A percentile compares a stretch with the other conserved stretches of the same genome.
Evolutionary conservation across 192 early-diverging fungal genomes (phyloP).

Genomic region (Dispira simplex): DNA sequence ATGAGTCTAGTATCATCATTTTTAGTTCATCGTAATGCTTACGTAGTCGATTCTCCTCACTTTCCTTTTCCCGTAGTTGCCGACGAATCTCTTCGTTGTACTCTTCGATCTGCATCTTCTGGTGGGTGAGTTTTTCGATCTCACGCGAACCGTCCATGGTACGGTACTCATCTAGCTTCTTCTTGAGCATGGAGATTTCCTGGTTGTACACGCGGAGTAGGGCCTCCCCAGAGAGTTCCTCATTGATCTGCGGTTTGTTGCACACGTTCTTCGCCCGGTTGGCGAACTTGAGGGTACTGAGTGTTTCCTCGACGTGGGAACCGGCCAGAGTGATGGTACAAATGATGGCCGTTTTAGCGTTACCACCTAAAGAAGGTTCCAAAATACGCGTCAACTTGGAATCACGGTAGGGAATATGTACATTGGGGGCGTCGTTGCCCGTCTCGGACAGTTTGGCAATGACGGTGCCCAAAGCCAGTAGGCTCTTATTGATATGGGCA

Average conservation of each 20-base stretch:
- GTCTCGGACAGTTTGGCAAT: slow-evolving; percentile 79
- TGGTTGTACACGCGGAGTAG: slow-evolving; percentile 23
- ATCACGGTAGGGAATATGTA: slow-evolving; percentile 92
- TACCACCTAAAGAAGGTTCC: slow-evolving; percentile 82
- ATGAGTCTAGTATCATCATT: slow-evolving; percentile 18
- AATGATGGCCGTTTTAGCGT: slow-evolving; percentile 77
- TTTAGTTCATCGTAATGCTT: slow-evolving; percentile 24
- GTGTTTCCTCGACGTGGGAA: slow-evolving; percentile 67
- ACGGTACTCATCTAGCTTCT: slow-evolving; percentile 24
- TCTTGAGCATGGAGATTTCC: slow-evolving; percentile 26
- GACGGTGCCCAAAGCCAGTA: slow-evolving; percentile 83
- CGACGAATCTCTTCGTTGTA: slow-evolving; percentile 27
- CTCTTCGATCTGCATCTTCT: slow-evolving; percentile 27
- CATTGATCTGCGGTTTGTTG: slow-evolving; percentile 69
- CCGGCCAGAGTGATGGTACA: slow-evolving; percentile 77
- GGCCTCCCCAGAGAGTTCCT: slow-evolving; percentile 32
- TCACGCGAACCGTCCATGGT: slow-evolving; percentile 10
- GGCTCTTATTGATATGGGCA: slow-evolving; percentile 86
- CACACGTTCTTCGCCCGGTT: slow-evolving; percentile 77
- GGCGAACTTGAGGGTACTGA: slow-evolving; percentile 93
- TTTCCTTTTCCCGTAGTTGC: slow-evolving; percentile 28
- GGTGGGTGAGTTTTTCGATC: slow-evolving; percentile 29
- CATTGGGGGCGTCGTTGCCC: slow-evolving; percentile 21
- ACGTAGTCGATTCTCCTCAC: slow-evolving; percentile 25
- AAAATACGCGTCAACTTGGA: slow-evolving; percentile 92